Evolutionary conservation across 1,139 yeast genomes (phyloP), one percentile per base, ranked within the genome.

Genomic region (Scheffersomyces parashehatae): DNA sequence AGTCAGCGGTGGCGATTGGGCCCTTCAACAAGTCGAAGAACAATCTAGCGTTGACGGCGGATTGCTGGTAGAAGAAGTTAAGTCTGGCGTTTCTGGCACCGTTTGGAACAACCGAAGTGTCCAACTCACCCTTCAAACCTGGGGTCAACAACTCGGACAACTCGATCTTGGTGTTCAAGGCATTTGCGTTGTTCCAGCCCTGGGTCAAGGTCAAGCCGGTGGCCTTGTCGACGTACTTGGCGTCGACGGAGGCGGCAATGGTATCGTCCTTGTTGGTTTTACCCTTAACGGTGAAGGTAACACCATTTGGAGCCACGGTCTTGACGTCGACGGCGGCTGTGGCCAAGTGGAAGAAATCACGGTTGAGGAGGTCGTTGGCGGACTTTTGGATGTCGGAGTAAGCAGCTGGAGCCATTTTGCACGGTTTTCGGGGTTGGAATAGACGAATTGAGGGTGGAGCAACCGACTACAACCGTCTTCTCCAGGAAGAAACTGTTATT

Each of bases 171-270:
- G 98, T 88, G 79, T 83, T 87, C 67, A 93, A 78, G 55, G 87
- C 81, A 72, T 93, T 93, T 70, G 96, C 86, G 59, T 96, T 88
- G 77, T 90, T 85, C 97, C 98, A 91, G 64, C 97, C 96, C 78
- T 93, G 98, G 58, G 97, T 89, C 65, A 93, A 77, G 56, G 97
- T 84, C 65, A 93, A 79, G 54, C 98, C 98, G 53, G 95, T 79
- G 53, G 91, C 81, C 81, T 90, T 90, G 82, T 95, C 99, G 52
- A 88, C 75, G 79, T 86, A 88, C 79, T 88, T 89, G 61, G 96
- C 88, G 73, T 93, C 98, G 50, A 93, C 77, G 63, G 88, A 83
- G 59, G 96, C 96, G 54, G 91, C 83, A 60, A 95, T 83, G 60
- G 93, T 76, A 65, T 88, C 86, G 64, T 84, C 88, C 73, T 83